phyloP scores from a whole-genome alignment of 805 yeast genomes.

The Wickerhamiella sergipiensis region DNA sequence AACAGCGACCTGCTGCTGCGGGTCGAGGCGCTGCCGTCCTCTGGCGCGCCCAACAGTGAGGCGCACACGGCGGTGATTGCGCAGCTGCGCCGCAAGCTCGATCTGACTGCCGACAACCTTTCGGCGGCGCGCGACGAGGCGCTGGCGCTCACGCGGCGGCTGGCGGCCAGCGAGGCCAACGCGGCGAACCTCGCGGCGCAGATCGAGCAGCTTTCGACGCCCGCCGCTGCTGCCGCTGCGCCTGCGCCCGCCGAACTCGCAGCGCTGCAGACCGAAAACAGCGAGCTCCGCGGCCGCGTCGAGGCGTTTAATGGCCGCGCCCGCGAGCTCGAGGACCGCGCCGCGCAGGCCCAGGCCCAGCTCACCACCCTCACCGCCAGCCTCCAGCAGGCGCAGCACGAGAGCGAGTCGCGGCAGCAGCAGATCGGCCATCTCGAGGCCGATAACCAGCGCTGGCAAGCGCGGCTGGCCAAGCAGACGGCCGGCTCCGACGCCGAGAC shows the following conservation, averaged over 20 bases:
- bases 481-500: neutral
- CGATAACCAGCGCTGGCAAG: conserved; percentile 49
- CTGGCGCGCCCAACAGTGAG: too few species aligned
- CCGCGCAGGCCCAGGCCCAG: neutral
- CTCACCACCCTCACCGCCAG: conserved; percentile 8
- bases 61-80: too few species aligned
- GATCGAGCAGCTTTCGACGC: neutral
- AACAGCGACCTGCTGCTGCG: neutral
- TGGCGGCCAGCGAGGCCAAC: neutral
- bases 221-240: neutral
- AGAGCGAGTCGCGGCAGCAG: conserved; percentile 36
- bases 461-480: conserved; percentile 24
- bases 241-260: neutral
- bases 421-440: conserved; percentile 34
- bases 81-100: neutral
- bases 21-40: too few species aligned
- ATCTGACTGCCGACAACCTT: neutral
- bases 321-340: neutral
- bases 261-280: neutral
- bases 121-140: neutral
- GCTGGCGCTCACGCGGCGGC: neutral
- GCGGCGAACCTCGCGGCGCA: neutral
- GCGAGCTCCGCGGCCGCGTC: neutral
- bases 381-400: conserved; percentile 27
- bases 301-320: neutral